Conservation (phyloP, 495 filamentous ascomycete genomes). For the Ramalina intermedia region DNA sequence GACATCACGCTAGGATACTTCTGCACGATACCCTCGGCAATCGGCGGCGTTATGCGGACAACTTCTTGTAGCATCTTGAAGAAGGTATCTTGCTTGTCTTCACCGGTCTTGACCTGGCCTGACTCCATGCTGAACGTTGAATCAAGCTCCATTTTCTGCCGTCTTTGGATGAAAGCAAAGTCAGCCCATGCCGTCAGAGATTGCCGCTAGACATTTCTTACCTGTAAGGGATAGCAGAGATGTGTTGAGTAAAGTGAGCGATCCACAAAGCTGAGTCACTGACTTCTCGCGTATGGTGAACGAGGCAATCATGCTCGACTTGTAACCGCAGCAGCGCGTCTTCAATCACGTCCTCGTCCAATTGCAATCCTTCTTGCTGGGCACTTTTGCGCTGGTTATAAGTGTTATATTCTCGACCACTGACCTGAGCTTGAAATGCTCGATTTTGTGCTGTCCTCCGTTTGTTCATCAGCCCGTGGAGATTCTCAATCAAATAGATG, state of each 20-base stretch:
- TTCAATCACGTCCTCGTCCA: constrained; percentile 62
- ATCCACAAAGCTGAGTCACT: constrained; percentile 67
- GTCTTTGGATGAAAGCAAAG: constrained; percentile 8
- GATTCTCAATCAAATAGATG: constrained; percentile 68
- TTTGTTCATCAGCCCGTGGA: constrained; percentile 52
- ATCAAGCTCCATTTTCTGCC: constrained; percentile 32
- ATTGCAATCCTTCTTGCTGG: constrained; percentile 9
- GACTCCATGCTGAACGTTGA: constrained; percentile 71
- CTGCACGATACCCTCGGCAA: constrained; percentile 55
- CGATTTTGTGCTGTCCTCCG: constrained; percentile 53
- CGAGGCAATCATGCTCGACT: constrained; percentile 47
- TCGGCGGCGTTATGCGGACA: constrained; percentile 52
- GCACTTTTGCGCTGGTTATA: neutral
- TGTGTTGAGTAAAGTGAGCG: constrained; percentile 63
- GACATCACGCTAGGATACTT: constrained; percentile 44
- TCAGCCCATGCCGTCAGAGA: neutral
- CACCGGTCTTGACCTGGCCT: constrained; percentile 65
- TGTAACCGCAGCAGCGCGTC: constrained; percentile 61
- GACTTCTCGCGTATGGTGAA: constrained; percentile 52
- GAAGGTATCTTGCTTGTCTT: constrained; percentile 53
- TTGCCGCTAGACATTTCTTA: constrained; percentile 25
- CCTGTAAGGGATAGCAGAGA: constrained; percentile 63
- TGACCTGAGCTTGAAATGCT: constrained; percentile 49
- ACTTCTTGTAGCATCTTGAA: constrained; percentile 70
- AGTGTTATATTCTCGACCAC: neutral